Evolutionary conservation across 2,329 filamentous ascomycete genomes (phyloP).

Genomic region (Fusarium humuli): DNA sequence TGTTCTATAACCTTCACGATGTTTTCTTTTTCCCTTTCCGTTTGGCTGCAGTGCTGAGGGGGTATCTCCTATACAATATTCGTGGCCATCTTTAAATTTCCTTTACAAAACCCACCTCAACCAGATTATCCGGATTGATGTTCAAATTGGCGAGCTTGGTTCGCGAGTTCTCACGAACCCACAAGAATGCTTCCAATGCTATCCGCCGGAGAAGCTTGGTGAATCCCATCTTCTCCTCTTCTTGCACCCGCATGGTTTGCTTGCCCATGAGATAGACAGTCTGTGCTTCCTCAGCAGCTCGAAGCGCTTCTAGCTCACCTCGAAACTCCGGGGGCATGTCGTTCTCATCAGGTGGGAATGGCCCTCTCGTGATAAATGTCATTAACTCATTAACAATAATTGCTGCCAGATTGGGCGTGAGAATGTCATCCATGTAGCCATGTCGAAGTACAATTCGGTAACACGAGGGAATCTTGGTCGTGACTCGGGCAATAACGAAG

Average conservation of each 20-base stretch:
- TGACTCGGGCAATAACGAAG: conserved; percentile 58
- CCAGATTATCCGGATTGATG: conserved; percentile 64
- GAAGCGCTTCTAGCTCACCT: conserved; percentile 58
- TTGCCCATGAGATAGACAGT: conserved; percentile 71
- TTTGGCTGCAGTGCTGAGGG: not conserved
- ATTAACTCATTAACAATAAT: conserved; percentile 70
- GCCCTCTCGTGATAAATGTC: conserved; percentile 59
- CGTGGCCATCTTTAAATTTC: conserved; percentile 60
- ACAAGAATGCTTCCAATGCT: conserved; percentile 68
- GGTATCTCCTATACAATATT: conserved; percentile 22
- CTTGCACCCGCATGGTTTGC: conserved; percentile 64
- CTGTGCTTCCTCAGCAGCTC: conserved; percentile 59
- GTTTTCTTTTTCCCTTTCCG: not conserved
- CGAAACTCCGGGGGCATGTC: conserved; percentile 43
- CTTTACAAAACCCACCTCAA: conserved; percentile 78
- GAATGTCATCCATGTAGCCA: conserved; percentile 78
- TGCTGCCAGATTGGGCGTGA: conserved; percentile 71
- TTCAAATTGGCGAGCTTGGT: conserved; percentile 73
- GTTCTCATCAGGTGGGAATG: conserved; percentile 42
- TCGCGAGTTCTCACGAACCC: conserved; percentile 73
- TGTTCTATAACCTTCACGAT: not conserved
- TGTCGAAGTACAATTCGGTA: conserved; percentile 78
- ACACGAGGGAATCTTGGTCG: conserved; percentile 66
- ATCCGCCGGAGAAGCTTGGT: conserved; percentile 55
- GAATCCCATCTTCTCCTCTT: conserved; percentile 54